Evolutionary conservation across 2,329 filamentous ascomycete genomes (phyloP).

Genomic region (Neoscytalidium dimidiatum): DNA sequence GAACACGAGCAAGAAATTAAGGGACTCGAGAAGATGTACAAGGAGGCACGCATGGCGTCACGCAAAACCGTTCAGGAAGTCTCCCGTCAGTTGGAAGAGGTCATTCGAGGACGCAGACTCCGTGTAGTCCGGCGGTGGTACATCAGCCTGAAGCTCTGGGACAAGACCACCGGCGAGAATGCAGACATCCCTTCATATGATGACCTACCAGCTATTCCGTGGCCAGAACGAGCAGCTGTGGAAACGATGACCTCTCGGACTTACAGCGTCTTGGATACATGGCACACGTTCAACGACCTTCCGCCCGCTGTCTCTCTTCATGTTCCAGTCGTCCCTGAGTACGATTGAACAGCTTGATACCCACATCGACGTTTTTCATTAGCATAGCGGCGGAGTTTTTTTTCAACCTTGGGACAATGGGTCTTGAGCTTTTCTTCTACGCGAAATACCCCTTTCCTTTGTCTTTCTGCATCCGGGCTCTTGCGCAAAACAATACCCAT

Average conservation of each 20-base stretch:
- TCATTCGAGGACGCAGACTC: constrained; percentile 5
- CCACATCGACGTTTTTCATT: constrained; percentile 9
- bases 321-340: background rate
- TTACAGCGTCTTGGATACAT: constrained; percentile 17
- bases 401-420: constrained; percentile 12
- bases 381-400: constrained; percentile 20
- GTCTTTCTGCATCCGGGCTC: constrained; percentile 1
- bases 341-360: constrained; percentile 13
- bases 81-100: background rate
- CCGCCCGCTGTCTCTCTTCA: constrained; percentile 18
- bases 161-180: background rate
- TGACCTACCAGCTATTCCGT: constrained; percentile 6
- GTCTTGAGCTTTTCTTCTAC: background rate
- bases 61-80: background rate
- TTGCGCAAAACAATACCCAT: constrained; percentile 3
- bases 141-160: constrained; percentile 14
- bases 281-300: constrained; percentile 14
- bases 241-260: constrained; percentile 9
- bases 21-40: background rate
- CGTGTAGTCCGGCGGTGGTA: constrained; percentile 15
- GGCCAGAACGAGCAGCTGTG: constrained; percentile 1
- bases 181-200: background rate
- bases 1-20: constrained; percentile 4
- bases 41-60: background rate
- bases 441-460: constrained; percentile 17